A percentile compares a stretch with the other conserved stretches of the same genome.
Evolutionary conservation across 1,139 yeast species (phyloP).

Genomic region (Pichia sp.): DNA sequence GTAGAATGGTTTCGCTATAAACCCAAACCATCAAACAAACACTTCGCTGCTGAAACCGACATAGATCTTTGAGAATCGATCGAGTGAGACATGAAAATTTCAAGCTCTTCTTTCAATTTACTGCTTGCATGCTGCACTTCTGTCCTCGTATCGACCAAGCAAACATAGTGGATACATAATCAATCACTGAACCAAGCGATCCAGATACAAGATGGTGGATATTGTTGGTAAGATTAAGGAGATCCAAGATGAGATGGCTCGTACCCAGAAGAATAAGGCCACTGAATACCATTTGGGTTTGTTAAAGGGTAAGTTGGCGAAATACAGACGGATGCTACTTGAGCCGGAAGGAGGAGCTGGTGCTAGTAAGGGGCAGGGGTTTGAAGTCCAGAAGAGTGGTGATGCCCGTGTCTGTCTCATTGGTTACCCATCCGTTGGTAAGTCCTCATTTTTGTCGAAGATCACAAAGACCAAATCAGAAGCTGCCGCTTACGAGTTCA

Average conservation of each 20-base stretch:
- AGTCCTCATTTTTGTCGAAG: constrained; percentile 78
- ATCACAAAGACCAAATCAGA: constrained; percentile 92
- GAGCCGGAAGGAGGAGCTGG: constrained; percentile 79
- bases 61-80: too few relatives aligned
- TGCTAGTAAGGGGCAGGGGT: constrained; percentile 67
- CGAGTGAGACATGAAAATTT: too few relatives aligned
- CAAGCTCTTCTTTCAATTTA: too few relatives aligned
- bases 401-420: constrained; percentile 93
- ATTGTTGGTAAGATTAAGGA: constrained; percentile 68
- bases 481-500: constrained; percentile 91
- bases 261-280: constrained; percentile 97
- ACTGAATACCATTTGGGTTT: constrained; percentile 95
- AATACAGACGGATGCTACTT: constrained; percentile 81
- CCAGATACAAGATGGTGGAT: constrained; percentile 25
- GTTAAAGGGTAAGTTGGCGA: constrained; percentile 90
- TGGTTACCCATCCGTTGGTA: constrained; percentile 98
- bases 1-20: too few relatives aligned
- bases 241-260: constrained; percentile 87
- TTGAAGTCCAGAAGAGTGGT: constrained; percentile 93
- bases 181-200: too few relatives aligned
- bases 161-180: too few relatives aligned
- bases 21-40: too few relatives aligned
- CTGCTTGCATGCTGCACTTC: too few relatives aligned
- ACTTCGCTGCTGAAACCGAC: too few relatives aligned
- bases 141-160: too few relatives aligned